Evolutionary conservation across 495 filamentous ascomycete species (phyloP).

Genomic region (Penicillium herquei): DNA sequence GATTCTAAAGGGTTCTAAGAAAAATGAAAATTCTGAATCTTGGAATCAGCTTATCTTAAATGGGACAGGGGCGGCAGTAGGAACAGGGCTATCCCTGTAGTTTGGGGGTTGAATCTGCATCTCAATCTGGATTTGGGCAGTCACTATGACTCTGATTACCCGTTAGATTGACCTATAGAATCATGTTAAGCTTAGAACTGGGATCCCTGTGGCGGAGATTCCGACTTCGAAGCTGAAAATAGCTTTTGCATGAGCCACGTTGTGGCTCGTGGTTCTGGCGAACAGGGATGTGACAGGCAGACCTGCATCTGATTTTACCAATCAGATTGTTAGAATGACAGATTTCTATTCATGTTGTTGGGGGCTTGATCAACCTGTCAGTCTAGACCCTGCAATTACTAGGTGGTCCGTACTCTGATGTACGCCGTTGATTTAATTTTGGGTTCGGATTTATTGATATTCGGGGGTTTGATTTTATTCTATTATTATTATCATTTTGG

Average conservation of each 20-base stretch:
- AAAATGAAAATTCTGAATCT: too few relatives aligned
- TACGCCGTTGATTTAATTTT: neutral
- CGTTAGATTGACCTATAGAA: neutral
- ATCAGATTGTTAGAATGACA: neutral
- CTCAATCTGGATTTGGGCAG: neutral
- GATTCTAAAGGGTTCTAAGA: neutral
- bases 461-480: neutral
- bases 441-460: neutral
- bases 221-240: neutral
- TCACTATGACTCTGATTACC: neutral
- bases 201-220: conserved; percentile 1
- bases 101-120: conserved; percentile 6
- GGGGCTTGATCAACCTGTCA: neutral
- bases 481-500: neutral
- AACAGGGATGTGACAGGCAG: conserved; percentile 8
- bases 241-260: conserved; percentile 7
- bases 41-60: too few relatives aligned
- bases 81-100: conserved; percentile 14
- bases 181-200: neutral
- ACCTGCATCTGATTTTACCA: neutral
- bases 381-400: conserved; percentile 1
- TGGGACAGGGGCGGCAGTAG: neutral
- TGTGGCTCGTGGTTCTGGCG: conserved; percentile 3
- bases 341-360: neutral
- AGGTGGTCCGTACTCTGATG: neutral